Conservation (phyloP, 2,329 filamentous ascomycete genomes). For the Dactylonectria estremocensis region DNA sequence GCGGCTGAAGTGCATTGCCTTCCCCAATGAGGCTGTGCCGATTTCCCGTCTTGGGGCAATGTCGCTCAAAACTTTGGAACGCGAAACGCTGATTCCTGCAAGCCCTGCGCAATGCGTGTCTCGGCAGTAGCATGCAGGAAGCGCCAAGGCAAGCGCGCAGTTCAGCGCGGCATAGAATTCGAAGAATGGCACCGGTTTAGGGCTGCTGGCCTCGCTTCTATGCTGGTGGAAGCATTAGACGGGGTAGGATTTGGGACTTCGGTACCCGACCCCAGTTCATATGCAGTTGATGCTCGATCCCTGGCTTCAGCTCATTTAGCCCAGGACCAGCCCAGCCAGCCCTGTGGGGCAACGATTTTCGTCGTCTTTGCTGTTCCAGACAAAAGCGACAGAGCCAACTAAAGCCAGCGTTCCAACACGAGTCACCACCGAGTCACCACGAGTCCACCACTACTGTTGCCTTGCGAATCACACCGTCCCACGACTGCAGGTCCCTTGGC, state of each 20-base stretch:
- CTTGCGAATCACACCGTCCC: constrained; percentile 14
- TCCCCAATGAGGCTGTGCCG: background rate
- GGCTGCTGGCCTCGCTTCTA: constrained; percentile 14
- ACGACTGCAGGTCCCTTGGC: background rate
- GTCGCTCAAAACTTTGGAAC: background rate
- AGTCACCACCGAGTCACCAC: constrained; percentile 8
- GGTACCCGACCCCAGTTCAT: constrained; percentile 8
- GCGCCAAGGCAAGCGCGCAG: constrained; percentile 13
- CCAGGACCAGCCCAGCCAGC: constrained; percentile 38
- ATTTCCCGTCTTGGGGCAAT: background rate
- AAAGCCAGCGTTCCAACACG: too few species aligned
- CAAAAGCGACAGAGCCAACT: too few species aligned
- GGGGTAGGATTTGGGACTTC: constrained; percentile 29
- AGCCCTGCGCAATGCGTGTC: background rate
- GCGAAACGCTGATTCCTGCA: background rate
- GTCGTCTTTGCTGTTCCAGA: too few species aligned
- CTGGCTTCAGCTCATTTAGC: constrained; percentile 29
- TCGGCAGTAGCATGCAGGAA: constrained; percentile 3
- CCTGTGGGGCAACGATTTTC: constrained; percentile 28
- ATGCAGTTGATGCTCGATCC: constrained; percentile 6
- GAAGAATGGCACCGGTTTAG: constrained; percentile 31
- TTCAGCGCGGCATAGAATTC: background rate
- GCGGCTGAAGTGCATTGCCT: background rate
- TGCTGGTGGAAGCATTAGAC: background rate
- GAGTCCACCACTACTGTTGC: background rate